Evolutionary conservation across 2,329 filamentous ascomycete genomes (phyloP), one percentile per base, ranked within the genome.

Genomic region (Mollisiaceae sp.): DNA sequence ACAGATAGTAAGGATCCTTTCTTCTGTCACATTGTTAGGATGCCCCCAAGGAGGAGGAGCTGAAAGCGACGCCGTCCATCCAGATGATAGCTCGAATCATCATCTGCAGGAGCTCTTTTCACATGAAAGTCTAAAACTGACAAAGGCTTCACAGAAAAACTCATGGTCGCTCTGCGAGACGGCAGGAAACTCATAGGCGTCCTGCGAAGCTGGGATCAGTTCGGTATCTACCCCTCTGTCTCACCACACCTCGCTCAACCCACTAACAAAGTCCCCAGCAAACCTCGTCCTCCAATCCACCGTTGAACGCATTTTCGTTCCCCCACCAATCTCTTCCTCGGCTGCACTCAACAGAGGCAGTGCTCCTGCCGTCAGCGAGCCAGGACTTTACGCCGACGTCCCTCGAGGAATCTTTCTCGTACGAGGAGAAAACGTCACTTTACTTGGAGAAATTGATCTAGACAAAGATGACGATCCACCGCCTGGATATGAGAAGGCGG

Each of bases 221-320:
- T 97, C 76, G 94, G 94, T 97, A 89, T 75, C n/a, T 39, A 39
- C 57, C 43, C 32, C 54, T 60, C 56, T 36, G 59, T 32, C 35
- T 58, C 58, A 62, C n/a, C 45, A 45, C 54, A n/a, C n/a, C 35
- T 8, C 22, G 59, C 57, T 32, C 43, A 12, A 24, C 22, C 35
- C n/a, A 59, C 66, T 74, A 65, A 73, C 18, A 66, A 43, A 18
- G 4, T 36, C 27, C 39, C 22, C 75, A 97, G 94, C 94, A 72
- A 99, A 99, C 78, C 85, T 99, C 66, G 93, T 98, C 67, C 88
- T 99, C 60, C 94, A 97, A 79, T 92, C 93, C 73, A 97, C 95
- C 32, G 85, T 92, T 70, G 95, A 99, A 81, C 88, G 95, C 64
- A 87, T 97, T 72, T 97, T 94, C 77, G 68, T 76, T 2, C 69